A percentile compares a stretch with the other conserved stretches of the same genome.
phyloP scores from a whole-genome alignment of 176 grass and related monocot species.

The Oropetium thomaeum region DNA sequence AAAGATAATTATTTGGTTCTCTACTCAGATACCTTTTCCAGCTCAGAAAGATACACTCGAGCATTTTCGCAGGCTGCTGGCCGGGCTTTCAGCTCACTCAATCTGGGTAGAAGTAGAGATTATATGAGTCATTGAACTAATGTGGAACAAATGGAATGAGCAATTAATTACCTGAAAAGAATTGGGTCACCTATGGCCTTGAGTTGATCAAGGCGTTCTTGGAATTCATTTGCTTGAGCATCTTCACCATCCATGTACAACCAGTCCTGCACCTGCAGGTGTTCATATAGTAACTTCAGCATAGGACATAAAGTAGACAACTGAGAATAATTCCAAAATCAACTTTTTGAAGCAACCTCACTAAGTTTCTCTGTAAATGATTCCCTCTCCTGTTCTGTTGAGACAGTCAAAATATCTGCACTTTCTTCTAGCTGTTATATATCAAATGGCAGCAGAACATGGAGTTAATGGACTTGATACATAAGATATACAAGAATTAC shows the following conservation, averaged over 20 bases:
- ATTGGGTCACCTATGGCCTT: constrained; percentile 86
- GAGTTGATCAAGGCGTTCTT: constrained; percentile 83
- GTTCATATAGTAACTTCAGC: constrained; percentile 17
- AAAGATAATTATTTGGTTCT: not conserved
- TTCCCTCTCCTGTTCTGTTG: constrained; percentile 81
- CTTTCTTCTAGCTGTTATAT: constrained; percentile 75
- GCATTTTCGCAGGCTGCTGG: constrained; percentile 78
- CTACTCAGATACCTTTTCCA: constrained; percentile 48
- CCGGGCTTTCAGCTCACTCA: constrained; percentile 75
- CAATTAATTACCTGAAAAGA: constrained; percentile 77
- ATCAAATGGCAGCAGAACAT: constrained; percentile 23
- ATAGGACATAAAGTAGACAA: constrained; percentile 16
- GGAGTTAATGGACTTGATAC: no score
- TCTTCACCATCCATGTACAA: constrained; percentile 98
- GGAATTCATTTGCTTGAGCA: constrained; percentile 85
- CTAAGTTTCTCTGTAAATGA: constrained; percentile 80
- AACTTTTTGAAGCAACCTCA: constrained; percentile 55
- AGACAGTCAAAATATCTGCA: constrained; percentile 70
- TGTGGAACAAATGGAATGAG: not conserved
- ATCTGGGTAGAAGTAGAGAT: constrained; percentile 47
- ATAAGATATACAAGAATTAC: constrained; percentile 12
- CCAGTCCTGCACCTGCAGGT: constrained; percentile 92
- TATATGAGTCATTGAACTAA: constrained; percentile 7
- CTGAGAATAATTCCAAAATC: not conserved
- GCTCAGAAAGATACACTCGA: constrained; percentile 64